These are phyloP conservation scores for Pichia sp. DNA, from an alignment of 1,139 yeast species.

Conservation along the genomic window DNA sequence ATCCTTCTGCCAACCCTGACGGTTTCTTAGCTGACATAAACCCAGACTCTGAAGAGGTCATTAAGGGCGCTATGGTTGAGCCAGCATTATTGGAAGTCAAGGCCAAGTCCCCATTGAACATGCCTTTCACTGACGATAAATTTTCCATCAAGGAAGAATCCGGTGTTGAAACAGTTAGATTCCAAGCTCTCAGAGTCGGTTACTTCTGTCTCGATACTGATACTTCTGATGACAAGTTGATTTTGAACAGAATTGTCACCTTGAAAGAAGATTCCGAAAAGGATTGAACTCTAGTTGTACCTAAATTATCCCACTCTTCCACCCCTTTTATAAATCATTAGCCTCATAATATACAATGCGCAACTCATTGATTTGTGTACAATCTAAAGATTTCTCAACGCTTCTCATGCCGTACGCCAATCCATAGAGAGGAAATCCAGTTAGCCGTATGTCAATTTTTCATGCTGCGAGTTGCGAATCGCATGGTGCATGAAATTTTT, in stretches of 20 bases:
- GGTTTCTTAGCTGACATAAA: constrained; percentile 84
- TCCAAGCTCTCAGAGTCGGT: constrained; percentile 97
- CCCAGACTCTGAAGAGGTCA: constrained; percentile 65
- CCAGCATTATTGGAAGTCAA: constrained; percentile 66
- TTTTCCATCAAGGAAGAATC: constrained; percentile 60
- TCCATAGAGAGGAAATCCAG: no score
- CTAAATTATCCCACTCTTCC: no score
- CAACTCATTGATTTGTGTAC: no score
- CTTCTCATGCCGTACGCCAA: no score
- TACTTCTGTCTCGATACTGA: constrained; percentile 92
- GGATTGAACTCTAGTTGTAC: no score
- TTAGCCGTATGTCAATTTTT: no score
- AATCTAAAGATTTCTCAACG: no score
- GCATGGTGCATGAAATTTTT: no score
- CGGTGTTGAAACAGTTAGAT: constrained; percentile 80
- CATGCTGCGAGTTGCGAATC: no score
- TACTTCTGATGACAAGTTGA: constrained; percentile 48
- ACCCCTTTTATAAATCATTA: no score
- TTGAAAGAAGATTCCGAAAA: constrained; percentile 69
- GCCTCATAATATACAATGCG: no score
- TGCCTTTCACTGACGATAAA: constrained; percentile 52
- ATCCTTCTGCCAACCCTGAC: constrained; percentile 82
- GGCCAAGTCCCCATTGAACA: constrained; percentile 69
- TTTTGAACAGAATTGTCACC: constrained; percentile 84
- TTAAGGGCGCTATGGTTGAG: constrained; percentile 67